Percentiles rank a stretch among this genome's conserved stretches.
Evolutionary conservation across 2,329 filamentous ascomycete genomes (phyloP).

Genomic region (Nemania abortiva): DNA sequence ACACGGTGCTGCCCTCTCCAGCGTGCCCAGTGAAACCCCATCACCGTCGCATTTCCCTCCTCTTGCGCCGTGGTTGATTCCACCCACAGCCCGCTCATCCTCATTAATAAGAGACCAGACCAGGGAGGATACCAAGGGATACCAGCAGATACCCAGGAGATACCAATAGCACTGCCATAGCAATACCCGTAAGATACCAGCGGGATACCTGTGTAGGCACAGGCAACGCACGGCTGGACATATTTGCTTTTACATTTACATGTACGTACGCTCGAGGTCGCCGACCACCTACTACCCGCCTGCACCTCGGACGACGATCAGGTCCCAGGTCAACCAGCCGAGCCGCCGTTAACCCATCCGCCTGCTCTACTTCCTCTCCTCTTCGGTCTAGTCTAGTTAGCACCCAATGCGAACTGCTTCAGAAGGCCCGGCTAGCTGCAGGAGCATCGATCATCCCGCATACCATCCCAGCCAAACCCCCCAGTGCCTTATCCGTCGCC

Average conservation of each 20-base stretch:
- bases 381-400: slow-evolving; percentile 41
- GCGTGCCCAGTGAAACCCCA: slow-evolving; percentile 28
- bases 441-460: slow-evolving; percentile 54
- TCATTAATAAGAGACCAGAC: neutral
- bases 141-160: slow-evolving; percentile 1
- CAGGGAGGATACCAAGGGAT: neutral
- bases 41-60: slow-evolving; percentile 33
- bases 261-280: slow-evolving; percentile 42
- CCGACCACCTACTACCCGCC: slow-evolving; percentile 40
- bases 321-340: slow-evolving; percentile 46
- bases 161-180: slow-evolving; percentile 20
- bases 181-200: slow-evolving; percentile 19
- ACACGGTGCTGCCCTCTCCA: slow-evolving; percentile 32
- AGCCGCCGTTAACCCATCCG: slow-evolving; percentile 46
- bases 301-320: slow-evolving; percentile 39
- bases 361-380: slow-evolving; percentile 29
- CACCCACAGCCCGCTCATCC: slow-evolving; percentile 10
- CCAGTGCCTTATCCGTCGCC: slow-evolving; percentile 55
- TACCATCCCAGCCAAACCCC: slow-evolving; percentile 53
- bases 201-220: slow-evolving; percentile 32
- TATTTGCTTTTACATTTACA: slow-evolving; percentile 30
- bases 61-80: slow-evolving; percentile 31
- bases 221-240: neutral
- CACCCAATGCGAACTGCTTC: slow-evolving; percentile 54
- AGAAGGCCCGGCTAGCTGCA: slow-evolving; percentile 54